Evolutionary conservation across 2,329 filamentous ascomycete genomes (phyloP).

Genomic region (Kalmusia sp.): DNA sequence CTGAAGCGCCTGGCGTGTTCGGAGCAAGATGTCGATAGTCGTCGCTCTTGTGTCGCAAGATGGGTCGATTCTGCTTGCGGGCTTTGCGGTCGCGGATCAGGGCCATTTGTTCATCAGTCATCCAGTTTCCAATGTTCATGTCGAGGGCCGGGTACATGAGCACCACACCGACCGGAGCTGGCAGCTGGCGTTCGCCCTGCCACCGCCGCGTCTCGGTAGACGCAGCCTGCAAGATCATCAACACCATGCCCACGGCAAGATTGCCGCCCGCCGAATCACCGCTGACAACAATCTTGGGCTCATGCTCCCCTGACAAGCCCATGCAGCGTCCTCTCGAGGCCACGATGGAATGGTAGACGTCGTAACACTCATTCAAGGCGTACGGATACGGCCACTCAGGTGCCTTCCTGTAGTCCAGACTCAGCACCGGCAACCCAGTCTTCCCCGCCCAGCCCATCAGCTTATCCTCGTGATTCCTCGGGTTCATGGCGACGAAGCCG

Average conservation of each 20-base stretch:
- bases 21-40: constrained; percentile 84
- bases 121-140: constrained; percentile 99
- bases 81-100: constrained; percentile 84
- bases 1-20: constrained; percentile 81
- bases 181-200: constrained; percentile 61
- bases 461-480: constrained; percentile 93
- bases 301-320: constrained; percentile 71
- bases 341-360: constrained; percentile 79
- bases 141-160: constrained; percentile 90
- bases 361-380: constrained; percentile 85
- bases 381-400: constrained; percentile 87
- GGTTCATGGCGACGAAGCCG: constrained; percentile 96
- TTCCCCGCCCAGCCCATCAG: constrained; percentile 90
- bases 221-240: constrained; percentile 87
- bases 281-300: constrained; percentile 74
- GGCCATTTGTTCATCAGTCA: constrained; percentile 97
- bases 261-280: constrained; percentile 87
- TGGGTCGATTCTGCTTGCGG: constrained; percentile 77
- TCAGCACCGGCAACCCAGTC: constrained; percentile 86
- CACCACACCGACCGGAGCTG: constrained; percentile 83
- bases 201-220: constrained; percentile 63
- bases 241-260: constrained; percentile 76
- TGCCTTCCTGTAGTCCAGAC: constrained; percentile 88
- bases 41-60: constrained; percentile 84
- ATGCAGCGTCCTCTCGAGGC: constrained; percentile 76